phyloP scores from a whole-genome alignment of 2,329 filamentous ascomycete genomes.

The Neodidymelliopsis sp. region DNA sequence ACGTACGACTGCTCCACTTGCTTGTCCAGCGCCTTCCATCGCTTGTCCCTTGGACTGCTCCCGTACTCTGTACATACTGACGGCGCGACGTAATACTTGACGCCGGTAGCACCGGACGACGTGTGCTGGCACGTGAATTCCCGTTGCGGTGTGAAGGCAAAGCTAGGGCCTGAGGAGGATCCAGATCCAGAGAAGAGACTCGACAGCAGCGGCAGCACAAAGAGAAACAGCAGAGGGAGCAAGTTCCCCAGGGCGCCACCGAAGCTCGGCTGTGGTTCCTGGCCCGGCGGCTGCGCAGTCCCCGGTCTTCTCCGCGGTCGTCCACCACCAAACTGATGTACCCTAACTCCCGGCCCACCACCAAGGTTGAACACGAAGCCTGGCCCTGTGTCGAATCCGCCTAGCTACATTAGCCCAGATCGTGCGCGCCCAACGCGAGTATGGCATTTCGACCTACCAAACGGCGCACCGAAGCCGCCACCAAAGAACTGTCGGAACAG shows the following conservation, averaged over 20 bases:
- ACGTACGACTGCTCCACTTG: constrained; percentile 79
- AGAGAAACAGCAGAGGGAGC: constrained; percentile 86
- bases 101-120: constrained; percentile 69
- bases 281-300: constrained; percentile 62
- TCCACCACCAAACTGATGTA: constrained; percentile 92
- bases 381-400: constrained; percentile 76
- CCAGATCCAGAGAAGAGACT: constrained; percentile 71
- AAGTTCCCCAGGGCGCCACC: constrained; percentile 70
- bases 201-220: constrained; percentile 78
- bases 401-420: constrained; percentile 43
- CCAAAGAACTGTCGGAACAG: constrained; percentile 98
- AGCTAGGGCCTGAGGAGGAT: constrained; percentile 66
- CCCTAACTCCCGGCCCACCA: constrained; percentile 86
- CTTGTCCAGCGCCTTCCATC: constrained; percentile 78
- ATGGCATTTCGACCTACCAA: constrained; percentile 60
- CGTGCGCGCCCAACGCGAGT: constrained; percentile 11
- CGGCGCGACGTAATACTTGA: constrained; percentile 88
- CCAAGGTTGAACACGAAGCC: constrained; percentile 96
- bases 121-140: constrained; percentile 78
- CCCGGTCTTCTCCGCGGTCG: constrained; percentile 76
- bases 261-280: constrained; percentile 61
- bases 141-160: constrained; percentile 76
- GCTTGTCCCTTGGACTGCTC: constrained; percentile 53
- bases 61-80: constrained; percentile 75
- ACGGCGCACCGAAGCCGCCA: constrained; percentile 71